Percentiles rank a stretch among this genome's conserved stretches.
These are phyloP conservation scores for Cutaneotrichosporon dermatis DNA, from an alignment of 1,284 basidiomycete genomes.

Conservation along the genomic window DNA sequence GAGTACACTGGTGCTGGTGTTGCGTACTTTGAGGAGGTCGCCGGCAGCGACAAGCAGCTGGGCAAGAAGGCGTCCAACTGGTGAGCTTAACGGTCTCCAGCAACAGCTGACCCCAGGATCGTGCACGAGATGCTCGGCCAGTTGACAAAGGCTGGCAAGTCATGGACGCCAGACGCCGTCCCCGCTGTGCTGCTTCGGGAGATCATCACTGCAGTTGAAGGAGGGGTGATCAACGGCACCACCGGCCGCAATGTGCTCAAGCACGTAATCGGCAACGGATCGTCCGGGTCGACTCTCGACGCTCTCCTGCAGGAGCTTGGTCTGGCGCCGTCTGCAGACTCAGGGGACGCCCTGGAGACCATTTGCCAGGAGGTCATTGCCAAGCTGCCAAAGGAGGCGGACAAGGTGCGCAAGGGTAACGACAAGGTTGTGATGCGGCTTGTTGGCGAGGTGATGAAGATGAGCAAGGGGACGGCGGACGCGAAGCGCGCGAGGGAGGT, in stretches of 20 bases:
- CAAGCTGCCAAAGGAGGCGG: conserved; percentile 66
- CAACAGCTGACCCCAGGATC: conserved; percentile 65
- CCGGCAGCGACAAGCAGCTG: conserved; percentile 17
- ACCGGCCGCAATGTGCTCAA: conserved; percentile 52
- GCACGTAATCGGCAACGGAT: conserved; percentile 53
- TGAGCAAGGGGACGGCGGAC: conserved; percentile 72
- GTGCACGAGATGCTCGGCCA: conserved; percentile 79
- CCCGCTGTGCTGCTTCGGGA: conserved; percentile 64
- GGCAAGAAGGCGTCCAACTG: conserved; percentile 75
- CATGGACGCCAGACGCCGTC: conserved; percentile 62
- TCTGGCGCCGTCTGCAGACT: conserved; percentile 17
- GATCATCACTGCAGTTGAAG: conserved; percentile 70
- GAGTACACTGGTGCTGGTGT: conserved; percentile 54
- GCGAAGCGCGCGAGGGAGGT: conserved; percentile 47
- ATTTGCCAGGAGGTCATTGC: conserved; percentile 62
- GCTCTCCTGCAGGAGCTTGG: conserved; percentile 50
- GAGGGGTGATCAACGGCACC: conserved; percentile 63
- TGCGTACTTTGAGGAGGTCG: conserved; percentile 69
- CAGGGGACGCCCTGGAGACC: conserved; percentile 48
- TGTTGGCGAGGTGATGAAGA: conserved; percentile 84
- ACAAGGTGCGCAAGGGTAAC: conserved; percentile 67
- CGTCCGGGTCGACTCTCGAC: conserved; percentile 23
- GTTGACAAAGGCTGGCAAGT: conserved; percentile 58
- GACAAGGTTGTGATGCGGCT: conserved; percentile 79
- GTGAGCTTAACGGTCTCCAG: too few relatives aligned